Evolutionary conservation across 805 yeast genomes (phyloP).

Genomic region (Grigorovia yakushimaensis): DNA sequence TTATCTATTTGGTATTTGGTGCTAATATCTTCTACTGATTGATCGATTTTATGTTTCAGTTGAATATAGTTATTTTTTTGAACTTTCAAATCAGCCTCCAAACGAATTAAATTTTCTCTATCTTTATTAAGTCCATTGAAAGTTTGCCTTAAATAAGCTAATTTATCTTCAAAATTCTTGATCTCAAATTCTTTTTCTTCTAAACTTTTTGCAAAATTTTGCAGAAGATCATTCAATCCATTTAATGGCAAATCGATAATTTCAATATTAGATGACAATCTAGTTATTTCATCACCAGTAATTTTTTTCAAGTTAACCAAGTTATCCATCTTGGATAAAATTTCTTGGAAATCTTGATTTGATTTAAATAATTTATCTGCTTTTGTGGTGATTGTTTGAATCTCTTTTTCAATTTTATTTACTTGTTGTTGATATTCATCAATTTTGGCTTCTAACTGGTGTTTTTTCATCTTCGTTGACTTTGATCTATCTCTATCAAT

Average conservation of each 20-base stretch:
- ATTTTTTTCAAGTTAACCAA: conserved; percentile 39
- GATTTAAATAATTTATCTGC: conserved; percentile 58
- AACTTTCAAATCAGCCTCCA: conserved; percentile 39
- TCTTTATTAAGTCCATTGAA: conserved; percentile 25
- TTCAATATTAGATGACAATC: conserved; percentile 31
- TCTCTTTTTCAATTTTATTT: conserved; percentile 36
- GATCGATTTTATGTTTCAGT: not conserved
- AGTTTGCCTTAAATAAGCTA: conserved; percentile 16
- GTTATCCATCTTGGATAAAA: conserved; percentile 53
- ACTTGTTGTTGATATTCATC: conserved; percentile 40
- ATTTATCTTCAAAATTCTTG: conserved; percentile 13
- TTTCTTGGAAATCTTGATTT: conserved; percentile 73
- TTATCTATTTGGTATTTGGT: not conserved
- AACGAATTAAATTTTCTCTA: conserved; percentile 33
- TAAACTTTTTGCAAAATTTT: conserved; percentile 33
- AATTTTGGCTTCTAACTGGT: conserved; percentile 35
- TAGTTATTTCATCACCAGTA: conserved; percentile 39
- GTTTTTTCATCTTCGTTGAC: conserved; percentile 41
- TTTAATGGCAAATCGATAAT: conserved; percentile 26
- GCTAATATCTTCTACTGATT: not conserved
- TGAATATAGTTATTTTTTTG: conserved; percentile 1
- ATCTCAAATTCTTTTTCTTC: conserved; percentile 26
- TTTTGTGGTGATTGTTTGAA: conserved; percentile 45
- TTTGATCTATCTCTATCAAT: conserved; percentile 66
- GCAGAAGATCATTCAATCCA: conserved; percentile 31